phyloP scores from a whole-genome alignment of 805 yeast genomes.

The Pichia sporocuriosa region DNA sequence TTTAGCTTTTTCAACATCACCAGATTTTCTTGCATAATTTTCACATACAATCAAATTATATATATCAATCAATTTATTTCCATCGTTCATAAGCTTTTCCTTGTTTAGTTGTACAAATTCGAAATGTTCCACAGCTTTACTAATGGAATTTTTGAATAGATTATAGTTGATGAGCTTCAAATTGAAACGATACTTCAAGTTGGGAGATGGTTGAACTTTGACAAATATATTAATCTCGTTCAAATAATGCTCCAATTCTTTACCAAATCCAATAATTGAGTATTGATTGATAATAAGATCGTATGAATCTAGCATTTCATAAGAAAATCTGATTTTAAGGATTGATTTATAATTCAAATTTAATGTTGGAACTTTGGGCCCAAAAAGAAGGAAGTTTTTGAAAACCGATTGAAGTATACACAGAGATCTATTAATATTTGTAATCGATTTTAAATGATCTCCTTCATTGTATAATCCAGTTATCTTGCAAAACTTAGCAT shows the following conservation, averaged over 20 bases:
- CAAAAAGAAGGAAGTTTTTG: conserved; percentile 30
- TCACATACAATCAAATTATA: conserved; percentile 1
- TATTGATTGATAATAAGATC: conserved; percentile 33
- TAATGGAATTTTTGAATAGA: conserved; percentile 14
- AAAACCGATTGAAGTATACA: conserved; percentile 48
- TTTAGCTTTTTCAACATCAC: background rate
- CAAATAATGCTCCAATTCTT: conserved; percentile 50
- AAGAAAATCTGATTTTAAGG: conserved; percentile 33
- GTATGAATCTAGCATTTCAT: conserved; percentile 33
- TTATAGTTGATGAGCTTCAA: conserved; percentile 21
- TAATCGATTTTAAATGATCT: conserved; percentile 26
- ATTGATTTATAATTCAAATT: conserved; percentile 18
- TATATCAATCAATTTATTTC: background rate
- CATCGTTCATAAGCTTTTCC: background rate
- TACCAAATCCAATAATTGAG: conserved; percentile 46
- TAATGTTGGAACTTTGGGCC: conserved; percentile 13
- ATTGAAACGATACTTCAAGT: conserved; percentile 17
- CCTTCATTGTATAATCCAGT: conserved; percentile 25
- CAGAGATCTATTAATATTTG: conserved; percentile 41
- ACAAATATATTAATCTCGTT: conserved; percentile 42
- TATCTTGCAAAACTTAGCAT: conserved; percentile 33
- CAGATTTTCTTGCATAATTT: conserved; percentile 3
- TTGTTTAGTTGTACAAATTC: background rate
- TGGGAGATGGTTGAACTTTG: conserved; percentile 24
- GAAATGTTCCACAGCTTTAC: conserved; percentile 13